Conservation (phyloP, 2,329 filamentous ascomycete species). For the Metarhizium anisopliae region DNA sequence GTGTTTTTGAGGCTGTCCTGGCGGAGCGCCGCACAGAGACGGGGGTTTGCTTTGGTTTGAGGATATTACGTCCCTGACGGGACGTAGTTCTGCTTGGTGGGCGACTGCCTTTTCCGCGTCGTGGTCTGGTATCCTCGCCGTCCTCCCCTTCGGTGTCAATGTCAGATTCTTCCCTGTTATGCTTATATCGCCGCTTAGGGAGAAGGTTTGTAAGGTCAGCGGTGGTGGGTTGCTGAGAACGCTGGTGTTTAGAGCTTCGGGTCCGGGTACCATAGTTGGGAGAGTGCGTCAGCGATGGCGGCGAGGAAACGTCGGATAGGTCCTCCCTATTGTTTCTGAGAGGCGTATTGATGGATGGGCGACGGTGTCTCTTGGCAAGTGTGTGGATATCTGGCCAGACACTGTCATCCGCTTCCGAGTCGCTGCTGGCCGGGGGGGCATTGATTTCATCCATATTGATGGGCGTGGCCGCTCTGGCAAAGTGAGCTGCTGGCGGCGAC, state of each 20-base stretch:
- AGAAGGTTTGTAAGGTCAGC: conserved; percentile 45
- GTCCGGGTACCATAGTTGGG: conserved; percentile 39
- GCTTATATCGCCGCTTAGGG: conserved; percentile 40
- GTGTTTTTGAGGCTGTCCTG: conserved; percentile 32
- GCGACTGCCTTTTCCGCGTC: conserved; percentile 24
- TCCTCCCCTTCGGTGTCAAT: conserved; percentile 37
- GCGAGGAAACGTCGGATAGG: conserved; percentile 51
- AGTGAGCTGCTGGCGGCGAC: conserved; percentile 17
- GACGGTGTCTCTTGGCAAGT: conserved; percentile 37
- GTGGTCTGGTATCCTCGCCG: conserved; percentile 32
- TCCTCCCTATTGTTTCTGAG: conserved; percentile 24
- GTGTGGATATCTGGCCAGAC: conserved; percentile 44
- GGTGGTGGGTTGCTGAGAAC: conserved; percentile 38
- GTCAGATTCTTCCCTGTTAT: conserved; percentile 28
- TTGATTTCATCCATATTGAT: conserved; percentile 38
- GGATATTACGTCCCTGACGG: conserved; percentile 7
- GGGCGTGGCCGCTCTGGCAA: conserved; percentile 31
- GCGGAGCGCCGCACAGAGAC: conserved; percentile 12
- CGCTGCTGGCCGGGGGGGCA: conserved; percentile 48
- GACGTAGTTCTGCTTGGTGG: conserved; percentile 18
- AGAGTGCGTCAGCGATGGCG: conserved; percentile 58
- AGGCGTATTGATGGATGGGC: conserved; percentile 28
- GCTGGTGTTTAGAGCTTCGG: conserved; percentile 25
- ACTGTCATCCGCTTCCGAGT: conserved; percentile 33
- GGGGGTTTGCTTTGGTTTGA: conserved; percentile 16